Base-by-base conservation (phyloP, 441 rosid species). In the Jatropha podagrica region DNA sequence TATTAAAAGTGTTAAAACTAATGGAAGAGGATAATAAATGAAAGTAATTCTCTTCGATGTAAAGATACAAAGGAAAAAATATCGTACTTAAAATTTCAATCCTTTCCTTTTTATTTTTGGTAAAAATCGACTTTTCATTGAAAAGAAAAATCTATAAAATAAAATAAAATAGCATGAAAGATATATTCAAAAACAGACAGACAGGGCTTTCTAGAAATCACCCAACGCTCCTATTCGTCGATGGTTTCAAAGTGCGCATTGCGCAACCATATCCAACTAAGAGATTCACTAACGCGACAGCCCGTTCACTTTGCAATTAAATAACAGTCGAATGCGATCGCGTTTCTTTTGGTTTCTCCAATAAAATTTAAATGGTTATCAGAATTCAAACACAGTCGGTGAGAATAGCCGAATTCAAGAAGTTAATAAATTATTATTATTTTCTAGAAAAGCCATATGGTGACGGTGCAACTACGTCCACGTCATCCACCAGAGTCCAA, bases 391-490 rank as follows among this genome's bases (percentile, higher is more conserved):
- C 20, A 80, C 88, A 65, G 82, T 3, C 76, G 10, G 79, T 80
- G 52, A 38, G 10, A 54, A 2, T 41, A n/a, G 54, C 20, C 8
- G 3, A 52, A 13, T 13, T 7, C 18, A 49, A 17, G 2, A 26
- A 9, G 10, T 46, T 42, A 61, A 61, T 60, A 72, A 12, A 46
- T 71, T 17, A 38, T 9, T 37, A 17, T 5, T 0, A 51, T 2
- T 12, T 10, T 4, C 0, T 44, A n/a, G n/a, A 1, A 42, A 7
- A 8, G 15, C 1, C 37, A 48, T 13, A 10, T 13, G 81, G 77
- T 70, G 89, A 83, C 86, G 91, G 85, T 86, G 87, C 82, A 82
- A 67, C 75, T 32, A 55, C 76, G 68, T 77, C 92, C 93, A 88
- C 92, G 91, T 88, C 92, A 83, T 78, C 83, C 71, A 46, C 82